Evolutionary conservation across 768 basidiomycete species (phyloP), one percentile per base, ranked within the genome.

Genomic region (Pleurotus cornucopiae): DNA sequence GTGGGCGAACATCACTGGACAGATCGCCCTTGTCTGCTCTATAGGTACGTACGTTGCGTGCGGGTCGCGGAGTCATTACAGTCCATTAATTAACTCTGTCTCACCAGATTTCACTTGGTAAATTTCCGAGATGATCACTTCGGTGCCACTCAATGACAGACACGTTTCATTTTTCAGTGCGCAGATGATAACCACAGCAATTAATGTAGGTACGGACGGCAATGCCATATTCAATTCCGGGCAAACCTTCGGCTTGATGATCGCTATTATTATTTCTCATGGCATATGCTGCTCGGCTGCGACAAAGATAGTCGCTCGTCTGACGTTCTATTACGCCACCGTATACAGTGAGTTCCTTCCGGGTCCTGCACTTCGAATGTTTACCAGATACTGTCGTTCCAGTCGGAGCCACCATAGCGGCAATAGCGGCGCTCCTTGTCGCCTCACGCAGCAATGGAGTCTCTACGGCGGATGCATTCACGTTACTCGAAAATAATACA

Each of bases 1-100:
- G 2, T 84, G 82, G 83, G 81, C 82, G 34, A 84, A 84, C 57
- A 75, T 85, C 46, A 83, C 83, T 6, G 84, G 84, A 26, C 84
- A 85, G 67, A 71, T 85, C 4, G 54, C 67, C 11, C 57, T 69
- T 20, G 63, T 85, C 25, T 83, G 81, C 60, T 84, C 82, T 4
- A 85, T 85, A 54, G 84, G 51, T 53, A 41, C 16, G 39, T 9
- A 34, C 30, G 30, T 34, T 34, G 30, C 30, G 11, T 34, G 2
- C 30, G 7, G 11, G 30, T 34, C 30, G 30, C 30, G 30, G 30
- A 34, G 30, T 34, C 30, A 34, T 34, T 34, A 34, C 30, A 4
- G 11, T 34, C 30, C 30, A 11, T 7, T 34, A 11, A 34, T 34
- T 34, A 34, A 34, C 30, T 49, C 48, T 38, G 14, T 13, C 11